Percentiles rank a stretch among this genome's conserved stretches.
Conservation (phyloP, 2,329 filamentous ascomycete genomes). For the Huntiella moniliformis region DNA sequence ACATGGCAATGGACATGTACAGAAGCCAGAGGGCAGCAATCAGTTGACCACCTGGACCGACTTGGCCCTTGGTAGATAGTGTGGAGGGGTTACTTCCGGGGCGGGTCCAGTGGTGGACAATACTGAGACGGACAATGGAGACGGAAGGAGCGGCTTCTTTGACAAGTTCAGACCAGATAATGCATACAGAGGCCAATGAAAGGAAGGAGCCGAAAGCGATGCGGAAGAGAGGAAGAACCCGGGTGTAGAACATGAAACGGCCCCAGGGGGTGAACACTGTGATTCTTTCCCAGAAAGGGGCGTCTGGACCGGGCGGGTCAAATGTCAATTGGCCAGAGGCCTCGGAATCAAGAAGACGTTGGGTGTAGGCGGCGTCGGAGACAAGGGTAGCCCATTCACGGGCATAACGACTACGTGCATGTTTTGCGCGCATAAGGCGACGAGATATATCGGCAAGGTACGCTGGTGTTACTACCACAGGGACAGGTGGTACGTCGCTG, state of each 20-base stretch:
- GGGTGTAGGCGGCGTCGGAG: slow-evolving; percentile 52
- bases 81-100: neutral
- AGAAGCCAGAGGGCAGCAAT: slow-evolving; percentile 76
- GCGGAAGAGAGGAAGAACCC: slow-evolving; percentile 50
- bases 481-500: slow-evolving; percentile 33
- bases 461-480: slow-evolving; percentile 75
- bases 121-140: slow-evolving; percentile 47
- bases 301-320: slow-evolving; percentile 35
- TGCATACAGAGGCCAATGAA: slow-evolving; percentile 55
- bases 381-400: slow-evolving; percentile 74
- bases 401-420: slow-evolving; percentile 64
- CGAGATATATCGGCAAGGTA: slow-evolving; percentile 82
- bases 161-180: slow-evolving; percentile 87
- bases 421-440: slow-evolving; percentile 60
- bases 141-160: slow-evolving; percentile 62
- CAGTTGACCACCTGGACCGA: slow-evolving; percentile 73
- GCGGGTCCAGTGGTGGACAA: slow-evolving; percentile 57
- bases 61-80: slow-evolving; percentile 39
- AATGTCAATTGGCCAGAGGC: slow-evolving; percentile 68
- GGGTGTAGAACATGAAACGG: slow-evolving; percentile 59
- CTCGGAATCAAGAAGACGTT: slow-evolving; percentile 67
- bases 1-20: slow-evolving; percentile 86
- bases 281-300: slow-evolving; percentile 33
- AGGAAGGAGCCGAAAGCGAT: slow-evolving; percentile 48
- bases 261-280: slow-evolving; percentile 60